These are phyloP conservation scores for Penicillium samsonianum DNA, from an alignment of 495 filamentous ascomycete genomes.

Conservation along the genomic window DNA sequence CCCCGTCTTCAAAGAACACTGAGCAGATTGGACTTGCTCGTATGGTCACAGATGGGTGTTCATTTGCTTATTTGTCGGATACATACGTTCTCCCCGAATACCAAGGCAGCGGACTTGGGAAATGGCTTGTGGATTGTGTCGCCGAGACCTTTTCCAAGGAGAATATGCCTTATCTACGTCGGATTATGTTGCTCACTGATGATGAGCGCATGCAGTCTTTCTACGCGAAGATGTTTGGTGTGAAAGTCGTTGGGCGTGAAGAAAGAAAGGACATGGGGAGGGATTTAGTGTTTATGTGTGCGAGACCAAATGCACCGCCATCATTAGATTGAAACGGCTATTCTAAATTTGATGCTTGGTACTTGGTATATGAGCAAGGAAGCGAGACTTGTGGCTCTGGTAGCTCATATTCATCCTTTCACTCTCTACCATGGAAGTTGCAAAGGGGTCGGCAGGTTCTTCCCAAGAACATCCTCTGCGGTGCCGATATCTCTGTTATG, in stretches of 20 bases:
- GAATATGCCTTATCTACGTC: constrained; percentile 56
- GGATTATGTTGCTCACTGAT: constrained; percentile 52
- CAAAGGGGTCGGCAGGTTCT: constrained; percentile 60
- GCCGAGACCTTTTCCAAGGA: constrained; percentile 49
- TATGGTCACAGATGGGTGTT: constrained; percentile 64
- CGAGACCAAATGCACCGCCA: constrained; percentile 18
- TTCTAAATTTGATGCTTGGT: not conserved
- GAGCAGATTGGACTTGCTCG: constrained; percentile 62
- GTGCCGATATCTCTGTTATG: constrained; percentile 65
- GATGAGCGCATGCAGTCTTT: constrained; percentile 37
- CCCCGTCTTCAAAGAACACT: constrained; percentile 14
- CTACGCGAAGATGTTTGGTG: constrained; percentile 51
- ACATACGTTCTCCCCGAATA: constrained; percentile 64
- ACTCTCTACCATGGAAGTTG: constrained; percentile 65
- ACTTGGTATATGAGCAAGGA: not conserved
- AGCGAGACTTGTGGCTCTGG: not conserved
- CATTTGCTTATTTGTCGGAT: constrained; percentile 70
- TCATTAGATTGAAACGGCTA: not conserved
- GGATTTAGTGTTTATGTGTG: constrained; percentile 29
- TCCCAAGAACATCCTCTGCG: constrained; percentile 63
- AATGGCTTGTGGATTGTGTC: constrained; percentile 61
- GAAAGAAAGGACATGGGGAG: constrained; percentile 24
- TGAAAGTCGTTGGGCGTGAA: constrained; percentile 39
- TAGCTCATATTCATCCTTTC: not conserved
- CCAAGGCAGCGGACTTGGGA: constrained; percentile 60